Evolutionary conservation across 1,139 yeast genomes (phyloP), one percentile per base, ranked within the genome.

Genomic region (Candida sp.): DNA sequence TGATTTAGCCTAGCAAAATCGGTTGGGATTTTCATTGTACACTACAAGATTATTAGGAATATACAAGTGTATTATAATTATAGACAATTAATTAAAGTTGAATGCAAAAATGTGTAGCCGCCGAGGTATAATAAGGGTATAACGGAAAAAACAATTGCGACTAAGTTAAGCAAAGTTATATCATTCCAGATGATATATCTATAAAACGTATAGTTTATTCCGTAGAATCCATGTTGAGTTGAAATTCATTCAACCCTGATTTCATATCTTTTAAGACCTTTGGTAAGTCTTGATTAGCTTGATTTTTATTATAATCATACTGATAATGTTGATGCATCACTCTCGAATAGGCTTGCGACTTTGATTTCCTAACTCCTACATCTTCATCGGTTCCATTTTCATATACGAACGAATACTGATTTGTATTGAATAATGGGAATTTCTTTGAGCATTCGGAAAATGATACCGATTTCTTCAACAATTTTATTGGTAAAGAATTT

Each of bases 191-290:
- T 30, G 33, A 30, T 30, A n/a, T 30, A 12, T 30, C 33, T 30
- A 8, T 9, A 5, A 30, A 25, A 25, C 9, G 29, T 25, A 25
- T 9, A 6, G 19, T 34, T 36, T 25, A 36, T n/a, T 25, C 5
- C 21, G 21, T 40, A 32, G 43, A 44, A 35, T 46, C 49, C 39
- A 51, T 43, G 21, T 68, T 56, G 22, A 70, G 53, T 53, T 68
- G 72, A 49, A 70, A 70, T 49, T 66, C 68, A 33, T 61, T 58
- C 52, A 70, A 61, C 4, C 75, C 74, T 15, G 70, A 60, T 48
- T 68, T 61, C 68, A 69, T 65, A 48, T 57, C 63, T 50, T 65
- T 61, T 40, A 60, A 48, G 4, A 53, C 50, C 38, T 54, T 51
- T 8, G 60, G 57, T 35, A 54, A 49, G 23, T 33, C 27, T 33